phyloP scores from a whole-genome alignment of 2,329 filamentous ascomycete species.

The Paradendryphiella salina region DNA sequence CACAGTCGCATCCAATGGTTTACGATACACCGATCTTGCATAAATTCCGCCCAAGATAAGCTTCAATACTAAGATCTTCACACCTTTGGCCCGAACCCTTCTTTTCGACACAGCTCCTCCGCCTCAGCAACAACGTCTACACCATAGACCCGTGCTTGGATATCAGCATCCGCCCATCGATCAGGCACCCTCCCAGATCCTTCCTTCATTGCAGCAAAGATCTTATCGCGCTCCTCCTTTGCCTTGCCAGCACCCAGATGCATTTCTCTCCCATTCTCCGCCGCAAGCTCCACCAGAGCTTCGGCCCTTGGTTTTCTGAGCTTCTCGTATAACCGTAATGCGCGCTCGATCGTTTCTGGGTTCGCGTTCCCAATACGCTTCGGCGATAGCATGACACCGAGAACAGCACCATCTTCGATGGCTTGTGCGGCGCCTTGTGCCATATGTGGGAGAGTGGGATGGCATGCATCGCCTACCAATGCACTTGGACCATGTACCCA shows the following conservation, averaged over 20 bases:
- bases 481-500: slow-evolving; percentile 61
- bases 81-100: slow-evolving; percentile 32
- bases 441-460: slow-evolving; percentile 66
- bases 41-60: not conserved
- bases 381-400: slow-evolving; percentile 56
- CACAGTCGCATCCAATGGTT: not conserved
- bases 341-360: slow-evolving; percentile 55
- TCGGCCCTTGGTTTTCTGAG: slow-evolving; percentile 61
- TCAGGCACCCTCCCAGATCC: slow-evolving; percentile 53
- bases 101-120: slow-evolving; percentile 49
- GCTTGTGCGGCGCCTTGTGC: slow-evolving; percentile 68
- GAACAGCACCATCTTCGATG: slow-evolving; percentile 64
- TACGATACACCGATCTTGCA: not conserved
- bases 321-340: slow-evolving; percentile 60
- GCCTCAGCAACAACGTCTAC: slow-evolving; percentile 52
- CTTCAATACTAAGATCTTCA: slow-evolving; percentile 7
- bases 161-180: slow-evolving; percentile 58
- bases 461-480: slow-evolving; percentile 63
- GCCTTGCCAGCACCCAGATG: slow-evolving; percentile 62
- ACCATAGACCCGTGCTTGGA: slow-evolving; percentile 55
- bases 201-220: slow-evolving; percentile 55
- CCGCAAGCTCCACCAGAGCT: slow-evolving; percentile 60
- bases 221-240: slow-evolving; percentile 61
- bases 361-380: slow-evolving; percentile 51
- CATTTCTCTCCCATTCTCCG: slow-evolving; percentile 57